These are phyloP conservation scores for Prinsepia uniflora DNA, from an alignment of 306 rosid species.

Conservation along the genomic window DNA sequence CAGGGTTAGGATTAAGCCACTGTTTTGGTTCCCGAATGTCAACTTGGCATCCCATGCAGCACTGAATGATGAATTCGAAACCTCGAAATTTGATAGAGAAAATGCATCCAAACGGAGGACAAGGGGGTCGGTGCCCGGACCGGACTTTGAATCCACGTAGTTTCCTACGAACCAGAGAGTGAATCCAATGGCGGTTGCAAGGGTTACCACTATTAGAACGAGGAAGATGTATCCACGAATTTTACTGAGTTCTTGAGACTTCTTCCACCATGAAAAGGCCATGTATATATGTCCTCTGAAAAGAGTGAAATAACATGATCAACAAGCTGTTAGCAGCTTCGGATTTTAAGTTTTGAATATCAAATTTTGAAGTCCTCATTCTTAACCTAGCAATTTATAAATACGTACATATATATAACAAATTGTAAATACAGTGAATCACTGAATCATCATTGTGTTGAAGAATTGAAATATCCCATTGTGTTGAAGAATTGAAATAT, in stretches of 20 bases:
- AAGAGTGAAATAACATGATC: background rate
- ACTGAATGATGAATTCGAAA: conserved; percentile 18
- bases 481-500: too few relatives aligned
- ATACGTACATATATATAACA: too few relatives aligned
- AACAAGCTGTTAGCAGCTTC: too few relatives aligned
- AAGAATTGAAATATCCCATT: too few relatives aligned
- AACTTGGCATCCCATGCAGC: conserved; percentile 31
- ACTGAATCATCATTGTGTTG: too few relatives aligned
- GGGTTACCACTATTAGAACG: conserved; percentile 17
- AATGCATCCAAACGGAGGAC: conserved; percentile 23
- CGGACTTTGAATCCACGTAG: conserved; percentile 34
- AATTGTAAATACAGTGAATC: too few relatives aligned
- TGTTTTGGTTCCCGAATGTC: conserved; percentile 30
- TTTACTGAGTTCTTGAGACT: conserved; percentile 10
- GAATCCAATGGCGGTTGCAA: conserved; percentile 13
- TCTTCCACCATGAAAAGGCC: conserved; percentile 25
- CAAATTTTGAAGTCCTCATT: too few relatives aligned
- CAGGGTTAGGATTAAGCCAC: conserved; percentile 37
- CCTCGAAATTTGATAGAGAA: conserved; percentile 15
- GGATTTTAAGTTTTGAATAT: too few relatives aligned
- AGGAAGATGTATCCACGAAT: conserved; percentile 17
- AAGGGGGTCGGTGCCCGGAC: conserved; percentile 31
- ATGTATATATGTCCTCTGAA: background rate
- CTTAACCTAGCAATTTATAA: background rate
- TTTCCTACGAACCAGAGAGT: conserved; percentile 25